These are phyloP conservation scores for Colletotrichum noveboracense DNA, from an alignment of 2,329 filamentous ascomycete species.

Conservation along the genomic window DNA sequence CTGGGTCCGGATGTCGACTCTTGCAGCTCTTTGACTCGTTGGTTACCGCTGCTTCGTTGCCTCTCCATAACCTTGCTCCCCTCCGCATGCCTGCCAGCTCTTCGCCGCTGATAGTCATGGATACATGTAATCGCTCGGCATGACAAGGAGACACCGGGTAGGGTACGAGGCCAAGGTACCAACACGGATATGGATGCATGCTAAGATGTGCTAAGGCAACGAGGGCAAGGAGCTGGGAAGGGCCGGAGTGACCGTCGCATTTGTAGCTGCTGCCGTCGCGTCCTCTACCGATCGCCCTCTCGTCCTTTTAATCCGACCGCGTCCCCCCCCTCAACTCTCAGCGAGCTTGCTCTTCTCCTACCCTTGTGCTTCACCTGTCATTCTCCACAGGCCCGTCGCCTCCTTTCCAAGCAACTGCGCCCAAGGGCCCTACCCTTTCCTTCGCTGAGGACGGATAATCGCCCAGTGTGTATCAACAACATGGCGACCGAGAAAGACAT, in stretches of 20 bases:
- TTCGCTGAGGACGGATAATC: background rate
- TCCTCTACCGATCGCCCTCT: background rate
- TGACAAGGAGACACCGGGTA: background rate
- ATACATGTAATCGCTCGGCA: background rate
- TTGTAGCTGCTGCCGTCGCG: background rate
- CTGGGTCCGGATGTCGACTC: background rate
- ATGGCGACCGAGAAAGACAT: constrained; percentile 13
- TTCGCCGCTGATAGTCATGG: constrained; percentile 16
- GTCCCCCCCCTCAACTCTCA: background rate
- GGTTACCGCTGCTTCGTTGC: background rate
- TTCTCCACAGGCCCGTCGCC: background rate
- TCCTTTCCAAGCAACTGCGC: background rate
- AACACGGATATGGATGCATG: background rate
- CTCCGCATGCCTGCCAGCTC: background rate
- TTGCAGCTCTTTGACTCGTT: background rate
- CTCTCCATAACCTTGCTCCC: background rate
- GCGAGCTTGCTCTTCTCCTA: background rate
- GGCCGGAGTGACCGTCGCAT: background rate
- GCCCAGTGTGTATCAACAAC: background rate
- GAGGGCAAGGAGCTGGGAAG: background rate
- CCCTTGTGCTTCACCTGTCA: background rate
- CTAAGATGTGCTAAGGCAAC: background rate
- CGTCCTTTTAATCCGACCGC: constrained; percentile 3
- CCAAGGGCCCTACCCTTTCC: background rate
- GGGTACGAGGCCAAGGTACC: background rate